Conservation (phyloP, 768 basidiomycete genomes). For the Russula foetens region DNA sequence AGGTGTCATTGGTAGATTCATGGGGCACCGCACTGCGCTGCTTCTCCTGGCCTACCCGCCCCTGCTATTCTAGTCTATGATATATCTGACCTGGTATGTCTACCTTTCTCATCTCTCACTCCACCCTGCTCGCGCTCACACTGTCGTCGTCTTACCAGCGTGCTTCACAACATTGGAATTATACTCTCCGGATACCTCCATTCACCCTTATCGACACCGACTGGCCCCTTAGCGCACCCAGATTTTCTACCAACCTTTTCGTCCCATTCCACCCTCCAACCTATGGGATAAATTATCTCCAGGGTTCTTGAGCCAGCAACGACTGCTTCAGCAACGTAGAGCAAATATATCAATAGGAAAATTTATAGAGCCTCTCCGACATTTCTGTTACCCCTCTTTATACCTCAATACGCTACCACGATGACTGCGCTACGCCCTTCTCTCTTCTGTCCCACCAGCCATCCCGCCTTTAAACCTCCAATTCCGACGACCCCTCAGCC, state of each 20-base stretch:
- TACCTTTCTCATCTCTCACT: background rate
- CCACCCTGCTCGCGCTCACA: background rate
- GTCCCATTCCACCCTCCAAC: slow-evolving; percentile 5
- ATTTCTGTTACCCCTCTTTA: slow-evolving; percentile 11
- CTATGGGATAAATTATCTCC: slow-evolving; percentile 38
- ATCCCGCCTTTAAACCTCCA: slow-evolving; percentile 55
- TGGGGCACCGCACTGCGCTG: background rate
- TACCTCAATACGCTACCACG: slow-evolving; percentile 25
- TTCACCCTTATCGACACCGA: slow-evolving; percentile 57
- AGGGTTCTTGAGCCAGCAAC: slow-evolving; percentile 34
- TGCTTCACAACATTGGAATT: slow-evolving; percentile 33
- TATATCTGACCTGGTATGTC: slow-evolving; percentile 19
- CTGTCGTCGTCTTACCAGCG: slow-evolving; percentile 16
- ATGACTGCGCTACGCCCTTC: slow-evolving; percentile 64
- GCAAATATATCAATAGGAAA: slow-evolving; percentile 14
- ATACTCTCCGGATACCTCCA: slow-evolving; percentile 54
- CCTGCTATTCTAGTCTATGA: slow-evolving; percentile 24
- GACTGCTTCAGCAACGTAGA: slow-evolving; percentile 28
- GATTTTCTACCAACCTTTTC: slow-evolving; percentile 1
- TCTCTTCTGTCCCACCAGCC: slow-evolving; percentile 55
- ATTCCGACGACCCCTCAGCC: slow-evolving; percentile 25
- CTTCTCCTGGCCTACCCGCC: background rate
- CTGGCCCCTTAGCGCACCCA: slow-evolving; percentile 61
- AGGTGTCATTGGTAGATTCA: background rate
- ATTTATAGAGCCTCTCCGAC: slow-evolving; percentile 14